Percentiles rank a stretch among this genome's conserved stretches.
phyloP scores from a whole-genome alignment of 345 rosid species.

The Excoecaria agallocha region DNA sequence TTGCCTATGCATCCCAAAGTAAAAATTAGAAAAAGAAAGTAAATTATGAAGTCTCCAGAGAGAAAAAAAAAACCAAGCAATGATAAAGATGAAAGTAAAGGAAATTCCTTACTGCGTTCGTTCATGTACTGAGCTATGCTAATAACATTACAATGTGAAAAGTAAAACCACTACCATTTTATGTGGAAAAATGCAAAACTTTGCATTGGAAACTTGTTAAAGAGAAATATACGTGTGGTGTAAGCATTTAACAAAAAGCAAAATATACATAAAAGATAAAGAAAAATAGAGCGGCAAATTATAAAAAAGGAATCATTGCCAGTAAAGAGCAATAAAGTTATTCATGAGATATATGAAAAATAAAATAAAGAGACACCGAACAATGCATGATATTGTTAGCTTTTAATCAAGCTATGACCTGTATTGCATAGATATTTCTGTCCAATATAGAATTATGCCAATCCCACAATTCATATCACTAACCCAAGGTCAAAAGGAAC shows the following conservation, averaged over 20 bases:
- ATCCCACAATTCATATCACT: too few species aligned
- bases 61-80: background rate
- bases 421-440: too few species aligned
- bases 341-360: background rate
- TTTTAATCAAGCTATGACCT: too few species aligned
- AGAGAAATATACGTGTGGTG: background rate
- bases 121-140: too few species aligned
- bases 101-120: too few species aligned
- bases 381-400: background rate
- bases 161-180: too few species aligned
- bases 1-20: background rate
- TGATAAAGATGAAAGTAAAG: too few species aligned
- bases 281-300: background rate
- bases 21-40: background rate
- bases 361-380: background rate
- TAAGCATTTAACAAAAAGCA: constrained; percentile 8
- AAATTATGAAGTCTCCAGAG: background rate
- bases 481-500: too few species aligned
- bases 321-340: constrained; percentile 9
- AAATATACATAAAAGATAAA: too few species aligned
- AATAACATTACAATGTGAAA: too few species aligned
- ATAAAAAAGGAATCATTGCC: background rate
- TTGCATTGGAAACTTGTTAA: constrained; percentile 10
- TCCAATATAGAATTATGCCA: too few species aligned
- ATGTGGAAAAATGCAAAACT: too few species aligned